Evolutionary conservation across 2,329 filamentous ascomycete genomes (phyloP).

Genomic region (Aspergillus caelatus): DNA sequence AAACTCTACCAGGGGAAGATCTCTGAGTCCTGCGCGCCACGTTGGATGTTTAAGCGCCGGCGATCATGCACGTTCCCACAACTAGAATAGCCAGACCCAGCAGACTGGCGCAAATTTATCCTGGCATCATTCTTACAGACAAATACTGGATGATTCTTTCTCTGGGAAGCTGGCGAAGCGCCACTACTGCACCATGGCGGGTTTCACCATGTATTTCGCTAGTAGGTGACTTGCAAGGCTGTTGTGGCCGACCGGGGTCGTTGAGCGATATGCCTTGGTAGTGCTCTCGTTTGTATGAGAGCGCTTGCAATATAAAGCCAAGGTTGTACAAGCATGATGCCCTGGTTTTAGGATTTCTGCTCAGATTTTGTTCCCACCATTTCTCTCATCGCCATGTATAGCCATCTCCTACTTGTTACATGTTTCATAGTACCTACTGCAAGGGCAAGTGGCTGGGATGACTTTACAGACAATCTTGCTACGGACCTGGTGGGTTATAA

Average conservation of each 20-base stretch:
- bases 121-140: no score
- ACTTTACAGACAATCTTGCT: conserved; percentile 44
- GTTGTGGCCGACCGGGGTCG: conserved; percentile 4
- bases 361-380: no score
- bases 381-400: conserved; percentile 5
- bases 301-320: neutral
- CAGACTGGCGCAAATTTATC: neutral
- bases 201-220: neutral
- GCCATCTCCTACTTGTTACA: conserved; percentile 15
- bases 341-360: neutral
- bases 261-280: neutral
- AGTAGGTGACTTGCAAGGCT: conserved; percentile 14
- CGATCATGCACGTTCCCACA: neutral
- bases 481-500: conserved; percentile 38
- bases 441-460: conserved; percentile 36
- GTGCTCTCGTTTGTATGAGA: neutral
- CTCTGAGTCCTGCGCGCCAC: neutral
- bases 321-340: neutral
- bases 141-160: neutral
- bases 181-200: neutral
- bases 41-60: conserved; percentile 4
- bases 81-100: neutral
- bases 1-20: neutral
- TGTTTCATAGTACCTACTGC: conserved; percentile 23
- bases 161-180: neutral